Evolutionary conservation across 352 stramenopile species (phyloP).

Genomic region (Globisporangium perplexum): DNA sequence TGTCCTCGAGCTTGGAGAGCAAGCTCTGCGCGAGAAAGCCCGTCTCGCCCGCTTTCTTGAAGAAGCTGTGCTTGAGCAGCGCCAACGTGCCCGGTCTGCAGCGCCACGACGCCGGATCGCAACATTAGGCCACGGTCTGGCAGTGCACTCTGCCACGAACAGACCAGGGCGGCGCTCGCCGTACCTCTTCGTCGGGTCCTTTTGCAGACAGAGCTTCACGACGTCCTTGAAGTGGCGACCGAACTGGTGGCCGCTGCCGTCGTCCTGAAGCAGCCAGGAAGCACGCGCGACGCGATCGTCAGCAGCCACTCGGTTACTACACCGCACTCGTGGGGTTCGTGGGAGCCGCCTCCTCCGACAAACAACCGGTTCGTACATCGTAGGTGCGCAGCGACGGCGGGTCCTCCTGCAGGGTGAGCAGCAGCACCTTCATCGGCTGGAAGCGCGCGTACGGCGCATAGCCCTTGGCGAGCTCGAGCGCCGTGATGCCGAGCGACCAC

Average conservation of each 20-base stretch:
- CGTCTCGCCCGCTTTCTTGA: constrained; percentile 82
- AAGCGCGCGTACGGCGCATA: constrained; percentile 98
- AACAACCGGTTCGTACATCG: constrained; percentile 35
- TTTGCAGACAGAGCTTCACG: constrained; percentile 86
- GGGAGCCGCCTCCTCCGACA: background rate
- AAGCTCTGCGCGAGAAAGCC: constrained; percentile 58
- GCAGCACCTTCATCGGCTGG: constrained; percentile 97
- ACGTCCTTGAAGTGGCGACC: constrained; percentile 86
- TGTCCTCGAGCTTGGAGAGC: constrained; percentile 79
- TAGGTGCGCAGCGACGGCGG: constrained; percentile 90
- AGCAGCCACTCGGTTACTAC: background rate
- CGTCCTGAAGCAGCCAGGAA: constrained; percentile 68
- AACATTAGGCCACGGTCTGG: background rate
- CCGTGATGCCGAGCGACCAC: constrained; percentile 99
- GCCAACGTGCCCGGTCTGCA: constrained; percentile 69
- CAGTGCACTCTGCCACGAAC: background rate
- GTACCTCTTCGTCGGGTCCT: constrained; percentile 82
- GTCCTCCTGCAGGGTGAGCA: constrained; percentile 96
- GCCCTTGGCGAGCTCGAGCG: constrained; percentile 97
- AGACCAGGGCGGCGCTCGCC: background rate
- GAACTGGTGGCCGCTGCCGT: constrained; percentile 80
- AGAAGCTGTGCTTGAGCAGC: constrained; percentile 87
- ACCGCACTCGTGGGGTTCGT: background rate
- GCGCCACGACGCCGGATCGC: background rate
- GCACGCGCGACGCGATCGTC: background rate